phyloP scores from a whole-genome alignment of 2,329 filamentous ascomycete genomes.

The Fusarium verrucosum region DNA sequence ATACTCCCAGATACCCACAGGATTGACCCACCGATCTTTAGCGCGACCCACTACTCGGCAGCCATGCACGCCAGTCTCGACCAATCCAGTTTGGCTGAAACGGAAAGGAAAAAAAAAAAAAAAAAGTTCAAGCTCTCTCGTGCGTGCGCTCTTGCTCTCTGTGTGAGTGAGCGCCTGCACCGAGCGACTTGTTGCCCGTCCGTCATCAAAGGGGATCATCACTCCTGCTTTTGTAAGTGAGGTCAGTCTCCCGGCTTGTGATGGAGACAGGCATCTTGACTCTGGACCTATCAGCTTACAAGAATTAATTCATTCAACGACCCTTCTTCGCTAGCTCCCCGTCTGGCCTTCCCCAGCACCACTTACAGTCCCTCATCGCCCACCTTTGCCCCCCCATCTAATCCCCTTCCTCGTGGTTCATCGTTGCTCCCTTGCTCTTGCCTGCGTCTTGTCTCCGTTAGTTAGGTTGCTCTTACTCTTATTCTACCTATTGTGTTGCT shows the following conservation, averaged over 20 bases:
- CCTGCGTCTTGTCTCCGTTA: conserved; percentile 1
- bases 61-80: conserved; percentile 46
- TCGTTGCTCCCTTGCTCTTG: conserved; percentile 38
- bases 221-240: conserved; percentile 27
- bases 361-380: conserved; percentile 26
- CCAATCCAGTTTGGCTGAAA: conserved; percentile 49
- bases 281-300: conserved; percentile 40
- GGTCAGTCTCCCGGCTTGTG: conserved; percentile 4
- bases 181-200: conserved; percentile 16
- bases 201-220: conserved; percentile 23
- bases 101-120: conserved; percentile 42
- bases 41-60: conserved; percentile 48
- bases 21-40: conserved; percentile 46
- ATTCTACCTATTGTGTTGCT: conserved; percentile 33
- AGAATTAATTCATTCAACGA: conserved; percentile 39
- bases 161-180: conserved; percentile 20
- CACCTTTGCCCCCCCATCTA: conserved; percentile 37
- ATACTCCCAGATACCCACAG: conserved; percentile 30
- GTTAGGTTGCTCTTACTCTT: conserved; percentile 16
- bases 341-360: conserved; percentile 35
- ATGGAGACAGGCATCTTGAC: conserved; percentile 22
- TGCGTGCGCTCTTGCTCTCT: conserved; percentile 28
- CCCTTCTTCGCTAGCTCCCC: conserved; percentile 36
- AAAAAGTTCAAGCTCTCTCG: conserved; percentile 52
- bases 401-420: conserved; percentile 34